These are phyloP conservation scores for Candida sanyaensis DNA, from an alignment of 1,139 yeast genomes.

Conservation along the genomic window DNA sequence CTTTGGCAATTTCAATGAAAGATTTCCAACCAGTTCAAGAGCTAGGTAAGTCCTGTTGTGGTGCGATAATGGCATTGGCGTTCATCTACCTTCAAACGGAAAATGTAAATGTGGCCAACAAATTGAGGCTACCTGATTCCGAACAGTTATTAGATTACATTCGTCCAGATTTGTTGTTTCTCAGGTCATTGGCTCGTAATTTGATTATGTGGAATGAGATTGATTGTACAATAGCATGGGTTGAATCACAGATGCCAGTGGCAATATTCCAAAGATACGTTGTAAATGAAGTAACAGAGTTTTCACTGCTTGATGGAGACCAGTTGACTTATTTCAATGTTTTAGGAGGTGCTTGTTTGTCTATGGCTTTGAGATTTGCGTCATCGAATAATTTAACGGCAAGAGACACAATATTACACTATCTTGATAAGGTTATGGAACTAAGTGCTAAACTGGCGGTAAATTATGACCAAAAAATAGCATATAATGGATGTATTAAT, in stretches of 20 bases:
- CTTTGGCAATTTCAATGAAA: conserved; percentile 60
- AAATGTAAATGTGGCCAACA: conserved; percentile 59
- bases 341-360: conserved; percentile 72
- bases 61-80: conserved; percentile 76
- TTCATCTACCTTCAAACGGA: conserved; percentile 74
- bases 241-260: conserved; percentile 55
- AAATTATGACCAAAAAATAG: conserved; percentile 62
- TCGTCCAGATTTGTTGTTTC: conserved; percentile 76
- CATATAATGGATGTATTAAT: conserved; percentile 57
- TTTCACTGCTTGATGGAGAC: conserved; percentile 52
- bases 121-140: conserved; percentile 63
- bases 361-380: conserved; percentile 77
- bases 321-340: conserved; percentile 65
- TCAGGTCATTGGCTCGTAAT: conserved; percentile 67
- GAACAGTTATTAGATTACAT: conserved; percentile 67
- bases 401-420: conserved; percentile 57
- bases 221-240: conserved; percentile 58
- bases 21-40: conserved; percentile 70
- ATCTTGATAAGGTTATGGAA: conserved; percentile 63
- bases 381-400: conserved; percentile 63
- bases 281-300: conserved; percentile 12
- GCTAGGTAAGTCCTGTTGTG: conserved; percentile 75
- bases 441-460: conserved; percentile 48
- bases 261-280: conserved; percentile 33
- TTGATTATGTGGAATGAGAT: conserved; percentile 80